Conservation (phyloP, 331 rosid species). For the Stylosanthes scabra region DNA sequence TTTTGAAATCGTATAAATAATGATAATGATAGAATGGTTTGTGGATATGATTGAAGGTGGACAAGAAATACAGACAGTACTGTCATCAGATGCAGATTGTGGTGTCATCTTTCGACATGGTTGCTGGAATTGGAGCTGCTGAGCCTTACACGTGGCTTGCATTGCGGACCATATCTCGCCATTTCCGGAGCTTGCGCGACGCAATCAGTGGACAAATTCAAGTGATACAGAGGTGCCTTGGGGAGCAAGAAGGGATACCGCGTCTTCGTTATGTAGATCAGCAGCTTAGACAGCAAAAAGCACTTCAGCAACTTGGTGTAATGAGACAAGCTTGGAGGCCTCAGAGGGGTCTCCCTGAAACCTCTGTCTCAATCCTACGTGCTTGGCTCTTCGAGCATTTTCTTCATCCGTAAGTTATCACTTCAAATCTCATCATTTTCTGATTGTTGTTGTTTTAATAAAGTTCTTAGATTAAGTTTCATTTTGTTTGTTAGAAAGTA, state of each 20-base stretch:
- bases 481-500: too few relatives aligned
- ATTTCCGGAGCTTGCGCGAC: slow-evolving; percentile 82
- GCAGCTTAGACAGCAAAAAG: slow-evolving; percentile 81
- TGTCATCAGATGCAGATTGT: slow-evolving; percentile 74
- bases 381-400: slow-evolving; percentile 96
- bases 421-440: not conserved
- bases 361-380: slow-evolving; percentile 86
- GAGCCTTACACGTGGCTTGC: slow-evolving; percentile 76
- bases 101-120: slow-evolving; percentile 68
- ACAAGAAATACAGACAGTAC: slow-evolving; percentile 71
- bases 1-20: not conserved
- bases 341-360: slow-evolving; percentile 94
- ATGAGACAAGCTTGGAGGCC: slow-evolving; percentile 94
- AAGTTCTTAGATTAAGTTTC: slow-evolving; percentile 16
- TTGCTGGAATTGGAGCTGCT: slow-evolving; percentile 82
- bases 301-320: slow-evolving; percentile 79
- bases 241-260: slow-evolving; percentile 86
- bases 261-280: slow-evolving; percentile 90
- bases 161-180: slow-evolving; percentile 73
- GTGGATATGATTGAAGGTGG: slow-evolving; percentile 57
- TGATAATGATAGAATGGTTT: not conserved
- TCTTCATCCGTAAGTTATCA: slow-evolving; percentile 77
- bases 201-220: slow-evolving; percentile 77
- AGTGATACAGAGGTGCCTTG: slow-evolving; percentile 64
- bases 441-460: slow-evolving; percentile 2